Evolutionary conservation across 768 basidiomycete genomes (phyloP).

Genomic region (Phlebiopsis gigantea): DNA sequence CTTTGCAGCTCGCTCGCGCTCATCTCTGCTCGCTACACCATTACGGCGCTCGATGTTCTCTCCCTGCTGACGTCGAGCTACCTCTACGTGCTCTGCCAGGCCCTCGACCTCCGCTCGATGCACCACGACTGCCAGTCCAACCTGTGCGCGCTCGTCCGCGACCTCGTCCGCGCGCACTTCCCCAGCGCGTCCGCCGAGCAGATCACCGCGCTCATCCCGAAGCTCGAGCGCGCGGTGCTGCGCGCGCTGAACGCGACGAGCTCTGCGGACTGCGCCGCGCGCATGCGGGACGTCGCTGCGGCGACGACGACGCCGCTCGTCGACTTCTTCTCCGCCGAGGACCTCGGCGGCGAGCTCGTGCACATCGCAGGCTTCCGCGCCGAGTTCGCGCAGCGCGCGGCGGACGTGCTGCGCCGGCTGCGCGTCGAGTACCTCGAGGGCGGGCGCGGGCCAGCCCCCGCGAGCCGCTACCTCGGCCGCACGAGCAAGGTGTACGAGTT

Average conservation of each 20-base stretch:
- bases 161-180: conserved; percentile 46
- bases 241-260: conserved; percentile 59
- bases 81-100: conserved; percentile 76
- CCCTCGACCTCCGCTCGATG: conserved; percentile 71
- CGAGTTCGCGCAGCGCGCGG: conserved; percentile 43
- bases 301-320: conserved; percentile 58
- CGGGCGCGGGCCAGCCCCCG: conserved; percentile 57
- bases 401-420: conserved; percentile 41
- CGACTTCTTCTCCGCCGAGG: conserved; percentile 42
- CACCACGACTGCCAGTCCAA: no score
- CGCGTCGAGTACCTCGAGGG: conserved; percentile 56
- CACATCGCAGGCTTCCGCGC: conserved; percentile 50
- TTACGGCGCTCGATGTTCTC: conserved; percentile 73
- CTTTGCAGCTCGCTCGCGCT: conserved; percentile 67
- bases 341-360: conserved; percentile 17
- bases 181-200: conserved; percentile 31
- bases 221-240: conserved; percentile 39
- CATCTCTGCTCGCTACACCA: conserved; percentile 76
- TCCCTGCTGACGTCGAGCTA: conserved; percentile 71
- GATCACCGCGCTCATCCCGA: conserved; percentile 17
- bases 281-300: conserved; percentile 69
- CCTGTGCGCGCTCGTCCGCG: conserved; percentile 36
- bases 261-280: conserved; percentile 61
- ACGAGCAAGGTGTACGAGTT: conserved; percentile 76
- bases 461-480: conserved; percentile 58